Conservation (phyloP, 2,329 filamentous ascomycete species). For the Claviceps maximensis region DNA sequence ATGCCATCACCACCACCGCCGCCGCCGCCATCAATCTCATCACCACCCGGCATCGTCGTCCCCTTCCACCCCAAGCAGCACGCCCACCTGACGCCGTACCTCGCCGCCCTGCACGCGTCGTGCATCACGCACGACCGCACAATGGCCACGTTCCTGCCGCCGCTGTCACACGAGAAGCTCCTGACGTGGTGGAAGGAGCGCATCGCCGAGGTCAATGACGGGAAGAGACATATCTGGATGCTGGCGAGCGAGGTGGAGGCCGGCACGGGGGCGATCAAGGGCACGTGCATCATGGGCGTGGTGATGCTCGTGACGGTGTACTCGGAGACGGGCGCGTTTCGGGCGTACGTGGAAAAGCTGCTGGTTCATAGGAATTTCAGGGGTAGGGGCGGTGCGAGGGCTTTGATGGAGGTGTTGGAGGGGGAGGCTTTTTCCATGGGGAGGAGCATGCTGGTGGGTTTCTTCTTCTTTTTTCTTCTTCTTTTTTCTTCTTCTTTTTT, state of each 20-base stretch:
- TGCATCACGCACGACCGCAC: slow-evolving; percentile 46
- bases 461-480: background rate
- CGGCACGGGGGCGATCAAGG: slow-evolving; percentile 22
- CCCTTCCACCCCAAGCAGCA: slow-evolving; percentile 33
- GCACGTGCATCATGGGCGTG: slow-evolving; percentile 38
- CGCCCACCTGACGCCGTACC: slow-evolving; percentile 38
- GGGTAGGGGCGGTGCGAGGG: slow-evolving; percentile 35
- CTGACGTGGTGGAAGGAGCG: slow-evolving; percentile 42
- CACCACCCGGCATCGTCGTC: slow-evolving; percentile 24
- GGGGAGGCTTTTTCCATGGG: slow-evolving; percentile 34
- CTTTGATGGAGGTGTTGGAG: slow-evolving; percentile 42
- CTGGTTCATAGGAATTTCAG: slow-evolving; percentile 40
- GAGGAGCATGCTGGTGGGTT: slow-evolving; percentile 39
- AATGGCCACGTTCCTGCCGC: slow-evolving; percentile 46
- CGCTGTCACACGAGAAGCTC: slow-evolving; percentile 41
- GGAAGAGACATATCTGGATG: slow-evolving; percentile 38
- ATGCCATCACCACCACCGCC: background rate
- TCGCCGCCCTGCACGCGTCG: slow-evolving; percentile 43
- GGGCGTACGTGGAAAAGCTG: slow-evolving; percentile 43
- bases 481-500: background rate
- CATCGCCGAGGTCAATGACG: slow-evolving; percentile 32
- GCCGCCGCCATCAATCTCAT: slow-evolving; percentile 8
- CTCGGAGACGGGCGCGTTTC: slow-evolving; percentile 42
- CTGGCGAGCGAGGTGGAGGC: slow-evolving; percentile 27
- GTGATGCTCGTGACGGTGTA: slow-evolving; percentile 39